Percentiles rank a stretch among this genome's conserved stretches.
phyloP scores from a whole-genome alignment of 768 basidiomycete species.

The Lepiota brunneoincarnata region DNA sequence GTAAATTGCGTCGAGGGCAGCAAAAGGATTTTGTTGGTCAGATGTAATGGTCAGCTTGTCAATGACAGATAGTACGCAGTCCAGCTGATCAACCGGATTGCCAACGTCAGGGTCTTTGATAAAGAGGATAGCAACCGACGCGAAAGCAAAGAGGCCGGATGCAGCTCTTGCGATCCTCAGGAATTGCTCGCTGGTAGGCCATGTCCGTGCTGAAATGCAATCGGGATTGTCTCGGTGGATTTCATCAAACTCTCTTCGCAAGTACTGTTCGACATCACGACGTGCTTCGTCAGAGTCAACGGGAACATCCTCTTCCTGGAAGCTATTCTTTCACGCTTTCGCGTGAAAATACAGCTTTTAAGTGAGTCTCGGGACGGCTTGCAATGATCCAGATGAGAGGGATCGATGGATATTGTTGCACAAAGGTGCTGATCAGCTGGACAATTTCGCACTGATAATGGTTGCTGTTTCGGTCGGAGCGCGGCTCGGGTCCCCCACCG shows the following conservation, averaged over 20 bases:
- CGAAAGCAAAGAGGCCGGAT: constrained; percentile 25
- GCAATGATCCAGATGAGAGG: constrained; percentile 23
- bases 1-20: neutral
- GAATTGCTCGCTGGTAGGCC: constrained; percentile 17
- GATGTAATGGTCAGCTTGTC: neutral
- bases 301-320: constrained; percentile 1
- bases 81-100: constrained; percentile 4
- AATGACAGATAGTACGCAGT: constrained; percentile 3
- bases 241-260: constrained; percentile 11
- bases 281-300: constrained; percentile 14
- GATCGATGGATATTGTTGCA: neutral
- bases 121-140: constrained; percentile 19
- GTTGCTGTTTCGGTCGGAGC: neutral
- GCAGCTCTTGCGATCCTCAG: constrained; percentile 18
- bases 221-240: constrained; percentile 8
- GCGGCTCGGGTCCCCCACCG: neutral
- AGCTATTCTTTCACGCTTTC: neutral
- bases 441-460: constrained; percentile 17
- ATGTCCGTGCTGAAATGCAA: neutral
- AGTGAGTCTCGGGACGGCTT: constrained; percentile 25
- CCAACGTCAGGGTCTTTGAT: constrained; percentile 12
- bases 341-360: constrained; percentile 13
- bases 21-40: neutral
- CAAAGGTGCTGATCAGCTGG: constrained; percentile 1
- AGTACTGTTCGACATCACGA: constrained; percentile 18